Evolutionary conservation across 768 basidiomycete genomes (phyloP), one percentile per base, ranked within the genome.

Genomic region (Russula brevipes): DNA sequence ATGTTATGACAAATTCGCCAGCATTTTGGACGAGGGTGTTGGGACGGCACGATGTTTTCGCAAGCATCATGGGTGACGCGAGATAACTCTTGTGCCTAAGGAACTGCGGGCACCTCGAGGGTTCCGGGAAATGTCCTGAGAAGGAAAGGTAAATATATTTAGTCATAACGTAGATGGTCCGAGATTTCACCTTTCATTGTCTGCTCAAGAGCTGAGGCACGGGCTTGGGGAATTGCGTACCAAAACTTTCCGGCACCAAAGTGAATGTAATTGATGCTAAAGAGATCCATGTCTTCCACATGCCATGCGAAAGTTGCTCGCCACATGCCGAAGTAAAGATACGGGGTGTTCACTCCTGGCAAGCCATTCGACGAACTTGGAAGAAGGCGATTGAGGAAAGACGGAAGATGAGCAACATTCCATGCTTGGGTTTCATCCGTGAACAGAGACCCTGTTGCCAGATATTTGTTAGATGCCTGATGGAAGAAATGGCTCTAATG

Each of bases 281-380:
- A 98, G 1, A 99, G 81, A 71, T 99, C 97, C 91, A 98, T 97
- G 74, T 99, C 97, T 74, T 99, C 97, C 53, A 99, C 97, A 70
- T 99, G 97, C 96, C 97, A 99, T 0, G 94, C 92, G 75, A 98
- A 98, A 0, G 94, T 94, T 30, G 96, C 96, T 55, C 94, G 81
- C 97, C 97, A 99, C 95, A 98, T 98, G 66, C 97, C 97, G 72
- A 95, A 98, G 75, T 98, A 98, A 2, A 98, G 82, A 73, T 98
- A 98, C 0, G 96, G 96, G 3, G 94, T 88, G 71, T 98, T 98
- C 53, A 99, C 97, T 9, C 97, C 97, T 0, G 96, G 95, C 33
- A 99, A 78, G 45, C 87, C 83, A 57, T 87, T 82, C 44, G 79
- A 76, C 7, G 85, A 80, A 12, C 82, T 71, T 0, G 89, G 90